Percentiles rank a stretch among this genome's conserved stretches.
These are phyloP conservation scores for Vigna hirtella DNA, from an alignment of 306 rosid species.

Conservation along the genomic window DNA sequence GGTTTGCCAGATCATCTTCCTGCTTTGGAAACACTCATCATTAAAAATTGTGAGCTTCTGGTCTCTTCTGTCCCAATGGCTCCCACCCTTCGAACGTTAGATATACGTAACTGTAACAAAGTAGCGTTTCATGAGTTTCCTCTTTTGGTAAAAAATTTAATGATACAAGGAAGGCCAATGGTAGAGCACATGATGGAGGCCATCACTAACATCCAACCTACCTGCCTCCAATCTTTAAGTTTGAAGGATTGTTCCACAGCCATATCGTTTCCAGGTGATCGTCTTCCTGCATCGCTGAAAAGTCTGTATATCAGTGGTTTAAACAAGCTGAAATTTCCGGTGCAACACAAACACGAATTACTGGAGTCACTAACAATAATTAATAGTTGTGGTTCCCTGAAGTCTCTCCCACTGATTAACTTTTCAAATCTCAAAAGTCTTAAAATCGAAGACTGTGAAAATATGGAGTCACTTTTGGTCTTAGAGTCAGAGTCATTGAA, in stretches of 20 bases:
- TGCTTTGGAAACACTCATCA: neutral
- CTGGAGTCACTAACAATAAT: neutral
- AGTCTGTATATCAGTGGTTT: accelerated
- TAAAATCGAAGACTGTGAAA: accelerated
- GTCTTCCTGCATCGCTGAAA: neutral
- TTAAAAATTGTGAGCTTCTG: neutral
- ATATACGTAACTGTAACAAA: accelerated
- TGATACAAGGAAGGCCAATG: neutral
- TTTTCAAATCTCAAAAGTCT: neutral
- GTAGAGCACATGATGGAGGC: neutral
- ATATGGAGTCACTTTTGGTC: neutral
- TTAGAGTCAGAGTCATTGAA: neutral
- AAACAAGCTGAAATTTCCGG: neutral
- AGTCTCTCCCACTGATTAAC: neutral
- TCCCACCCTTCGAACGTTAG: neutral
- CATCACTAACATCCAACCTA: neutral
- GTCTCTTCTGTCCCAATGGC: neutral
- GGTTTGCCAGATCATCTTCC: neutral
- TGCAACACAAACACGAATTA: neutral
- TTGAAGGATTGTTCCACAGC: neutral
- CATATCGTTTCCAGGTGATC: neutral
- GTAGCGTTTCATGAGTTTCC: neutral
- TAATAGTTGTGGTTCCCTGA: neutral
- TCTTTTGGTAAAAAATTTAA: neutral
- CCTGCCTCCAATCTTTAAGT: neutral